phyloP scores from a whole-genome alignment of 192 early-diverging fungal species.

The Paraglomus occultum region DNA sequence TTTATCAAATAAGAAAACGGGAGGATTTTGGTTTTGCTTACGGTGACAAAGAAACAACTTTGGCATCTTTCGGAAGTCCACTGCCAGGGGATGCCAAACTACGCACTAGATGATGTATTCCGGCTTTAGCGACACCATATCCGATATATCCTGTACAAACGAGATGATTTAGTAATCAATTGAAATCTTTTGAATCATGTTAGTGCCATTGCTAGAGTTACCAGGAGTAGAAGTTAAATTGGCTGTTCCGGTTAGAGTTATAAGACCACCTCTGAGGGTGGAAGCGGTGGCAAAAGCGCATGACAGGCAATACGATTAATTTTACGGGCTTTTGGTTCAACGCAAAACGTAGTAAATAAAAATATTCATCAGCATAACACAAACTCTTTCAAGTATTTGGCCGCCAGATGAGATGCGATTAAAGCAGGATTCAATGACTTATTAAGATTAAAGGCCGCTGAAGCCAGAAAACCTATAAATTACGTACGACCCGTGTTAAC shows the following conservation, averaged over 20 bases:
- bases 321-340: too few relatives aligned
- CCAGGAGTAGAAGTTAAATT: slow-evolving; percentile 18
- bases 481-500: neutral
- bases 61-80: slow-evolving; percentile 68
- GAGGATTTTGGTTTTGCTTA: slow-evolving; percentile 32
- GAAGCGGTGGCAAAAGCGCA: neutral
- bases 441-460: slow-evolving; percentile 71
- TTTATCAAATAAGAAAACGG: neutral
- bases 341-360: neutral
- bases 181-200: neutral
- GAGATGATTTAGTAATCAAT: slow-evolving; percentile 4
- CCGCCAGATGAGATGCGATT: slow-evolving; percentile 80
- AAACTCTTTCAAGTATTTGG: slow-evolving; percentile 67
- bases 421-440: slow-evolving; percentile 83
- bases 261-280: slow-evolving; percentile 66
- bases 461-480: slow-evolving; percentile 59
- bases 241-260: slow-evolving; percentile 75
- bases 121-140: slow-evolving; percentile 93
- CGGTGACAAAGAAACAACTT: slow-evolving; percentile 70
- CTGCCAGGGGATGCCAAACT: slow-evolving; percentile 67
- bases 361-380: slow-evolving; percentile 24
- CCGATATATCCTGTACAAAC: slow-evolving; percentile 58
- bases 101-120: slow-evolving; percentile 85
- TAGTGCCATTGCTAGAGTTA: neutral
- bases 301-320: too few relatives aligned